A percentile compares a stretch with the other conserved stretches of the same genome.
Evolutionary conservation across 192 early-diverging fungal genomes (phyloP).

Genomic region (Backusella australiensis): DNA sequence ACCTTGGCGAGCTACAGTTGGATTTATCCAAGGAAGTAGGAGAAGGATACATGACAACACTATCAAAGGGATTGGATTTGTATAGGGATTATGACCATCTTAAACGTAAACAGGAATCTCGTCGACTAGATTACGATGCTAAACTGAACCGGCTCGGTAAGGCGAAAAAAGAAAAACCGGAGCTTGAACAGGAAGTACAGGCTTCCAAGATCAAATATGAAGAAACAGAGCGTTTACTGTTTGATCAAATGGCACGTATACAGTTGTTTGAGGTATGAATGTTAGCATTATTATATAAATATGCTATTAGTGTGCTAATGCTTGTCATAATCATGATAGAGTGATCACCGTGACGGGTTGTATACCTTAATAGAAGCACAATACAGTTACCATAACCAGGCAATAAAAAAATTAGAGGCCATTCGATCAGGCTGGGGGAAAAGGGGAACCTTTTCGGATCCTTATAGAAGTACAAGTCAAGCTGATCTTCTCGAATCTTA

Average conservation of each 20-base stretch:
- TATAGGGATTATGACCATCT: conserved; percentile 56
- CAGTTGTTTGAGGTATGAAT: conserved; percentile 76
- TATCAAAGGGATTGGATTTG: conserved; percentile 46
- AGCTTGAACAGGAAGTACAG: conserved; percentile 87
- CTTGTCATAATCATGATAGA: conserved; percentile 15
- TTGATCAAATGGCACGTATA: conserved; percentile 76
- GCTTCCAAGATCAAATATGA: conserved; percentile 92
- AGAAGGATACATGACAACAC: conserved; percentile 31
- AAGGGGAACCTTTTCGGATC: neutral
- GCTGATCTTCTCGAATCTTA: neutral
- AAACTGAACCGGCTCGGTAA: conserved; percentile 88
- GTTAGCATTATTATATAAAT: conserved; percentile 13
- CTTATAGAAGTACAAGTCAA: neutral
- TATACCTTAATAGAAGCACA: conserved; percentile 32
- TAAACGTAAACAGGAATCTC: conserved; percentile 84
- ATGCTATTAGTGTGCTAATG: neutral
- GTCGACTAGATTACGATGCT: conserved; percentile 91
- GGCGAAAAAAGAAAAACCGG: conserved; percentile 87
- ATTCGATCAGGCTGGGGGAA: conserved; percentile 12
- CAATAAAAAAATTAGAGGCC: conserved; percentile 9
- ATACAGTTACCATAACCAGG: conserved; percentile 18
- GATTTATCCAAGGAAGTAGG: conserved; percentile 40
- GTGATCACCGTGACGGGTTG: conserved; percentile 30
- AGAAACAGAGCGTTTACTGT: conserved; percentile 77
- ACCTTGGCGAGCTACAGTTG: conserved; percentile 45